Evolutionary conservation across 495 filamentous ascomycete genomes (phyloP).

Genomic region (Hypoxylon fragiforme): DNA sequence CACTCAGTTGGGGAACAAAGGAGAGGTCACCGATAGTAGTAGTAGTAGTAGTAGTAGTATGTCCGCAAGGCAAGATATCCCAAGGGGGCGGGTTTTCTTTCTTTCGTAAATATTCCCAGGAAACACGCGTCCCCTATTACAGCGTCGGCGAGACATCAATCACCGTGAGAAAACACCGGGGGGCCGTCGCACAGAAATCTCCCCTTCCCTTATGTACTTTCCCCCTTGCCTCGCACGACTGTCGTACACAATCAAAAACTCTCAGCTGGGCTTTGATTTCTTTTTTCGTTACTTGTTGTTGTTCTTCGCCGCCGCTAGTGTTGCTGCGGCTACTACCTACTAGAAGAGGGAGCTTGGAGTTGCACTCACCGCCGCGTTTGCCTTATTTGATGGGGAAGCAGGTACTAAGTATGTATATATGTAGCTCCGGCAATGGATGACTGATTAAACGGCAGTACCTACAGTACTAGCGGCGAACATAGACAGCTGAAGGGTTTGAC

Average conservation of each 20-base stretch:
- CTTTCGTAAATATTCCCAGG: conserved; percentile 1
- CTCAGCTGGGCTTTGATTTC: neutral
- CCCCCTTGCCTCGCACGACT: neutral
- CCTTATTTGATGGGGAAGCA: too few relatives aligned
- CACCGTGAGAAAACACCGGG: conserved; percentile 9
- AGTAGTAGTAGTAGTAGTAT: too few relatives aligned
- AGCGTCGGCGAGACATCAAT: conserved; percentile 21
- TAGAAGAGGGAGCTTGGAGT: too few relatives aligned
- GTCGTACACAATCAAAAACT: neutral
- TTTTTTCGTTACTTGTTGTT: neutral
- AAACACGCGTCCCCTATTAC: conserved; percentile 18
- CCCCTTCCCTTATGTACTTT: too few relatives aligned
- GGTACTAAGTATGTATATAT: too few relatives aligned
- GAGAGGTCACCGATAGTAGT: too few relatives aligned
- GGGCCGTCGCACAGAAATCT: conserved; percentile 5
- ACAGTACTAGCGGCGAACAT: neutral
- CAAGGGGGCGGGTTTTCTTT: too few relatives aligned
- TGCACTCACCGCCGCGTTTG: neutral
- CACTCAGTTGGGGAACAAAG: too few relatives aligned
- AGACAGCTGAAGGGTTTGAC: neutral
- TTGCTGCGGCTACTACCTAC: too few relatives aligned
- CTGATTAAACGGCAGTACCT: too few relatives aligned
- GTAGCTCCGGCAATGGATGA: too few relatives aligned
- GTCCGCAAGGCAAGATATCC: neutral
- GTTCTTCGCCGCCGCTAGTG: too few relatives aligned